phyloP scores from a whole-genome alignment of 2,329 filamentous ascomycete species.

The Epichloe scottii region DNA sequence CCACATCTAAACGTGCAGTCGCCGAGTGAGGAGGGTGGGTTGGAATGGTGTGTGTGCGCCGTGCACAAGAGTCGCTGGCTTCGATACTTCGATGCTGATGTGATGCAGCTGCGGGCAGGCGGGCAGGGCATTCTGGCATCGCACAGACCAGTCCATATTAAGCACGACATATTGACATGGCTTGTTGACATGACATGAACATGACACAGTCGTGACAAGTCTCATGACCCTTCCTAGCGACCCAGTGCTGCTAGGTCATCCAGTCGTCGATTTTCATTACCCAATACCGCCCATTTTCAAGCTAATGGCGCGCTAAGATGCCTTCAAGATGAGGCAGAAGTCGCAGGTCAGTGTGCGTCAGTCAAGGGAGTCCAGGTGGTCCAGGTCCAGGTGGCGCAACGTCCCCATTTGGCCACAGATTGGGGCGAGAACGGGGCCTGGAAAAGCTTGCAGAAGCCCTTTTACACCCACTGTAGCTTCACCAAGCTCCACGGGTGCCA shows the following conservation, averaged over 20 bases:
- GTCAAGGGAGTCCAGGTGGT: neutral
- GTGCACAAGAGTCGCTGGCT: too few species aligned
- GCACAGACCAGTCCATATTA: too few species aligned
- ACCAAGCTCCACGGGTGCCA: too few species aligned
- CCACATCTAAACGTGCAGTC: constrained; percentile 6
- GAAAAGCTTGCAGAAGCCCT: neutral
- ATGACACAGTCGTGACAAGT: neutral
- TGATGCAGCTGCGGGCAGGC: too few species aligned
- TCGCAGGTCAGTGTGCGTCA: neutral
- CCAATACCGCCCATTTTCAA: constrained; percentile 4
- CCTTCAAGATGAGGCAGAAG: neutral
- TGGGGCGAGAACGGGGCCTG: neutral
- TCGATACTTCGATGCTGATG: too few species aligned
- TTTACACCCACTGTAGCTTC: too few species aligned
- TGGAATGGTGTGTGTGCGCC: neutral
- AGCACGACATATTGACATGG: too few species aligned
- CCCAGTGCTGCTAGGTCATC: neutral
- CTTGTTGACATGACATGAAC: too few species aligned
- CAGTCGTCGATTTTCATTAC: constrained; percentile 9
- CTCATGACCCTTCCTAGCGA: constrained; percentile 6
- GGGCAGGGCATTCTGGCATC: too few species aligned
- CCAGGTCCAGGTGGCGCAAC: constrained; percentile 2
- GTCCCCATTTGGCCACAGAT: neutral
- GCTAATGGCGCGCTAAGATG: constrained; percentile 4
- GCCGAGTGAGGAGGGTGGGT: neutral